A percentile compares a stretch with the other conserved stretches of the same genome.
Conservation (phyloP, 225 moss, liverwort and hornwort genomes). For the Antitrichia curtipendula region DNA sequence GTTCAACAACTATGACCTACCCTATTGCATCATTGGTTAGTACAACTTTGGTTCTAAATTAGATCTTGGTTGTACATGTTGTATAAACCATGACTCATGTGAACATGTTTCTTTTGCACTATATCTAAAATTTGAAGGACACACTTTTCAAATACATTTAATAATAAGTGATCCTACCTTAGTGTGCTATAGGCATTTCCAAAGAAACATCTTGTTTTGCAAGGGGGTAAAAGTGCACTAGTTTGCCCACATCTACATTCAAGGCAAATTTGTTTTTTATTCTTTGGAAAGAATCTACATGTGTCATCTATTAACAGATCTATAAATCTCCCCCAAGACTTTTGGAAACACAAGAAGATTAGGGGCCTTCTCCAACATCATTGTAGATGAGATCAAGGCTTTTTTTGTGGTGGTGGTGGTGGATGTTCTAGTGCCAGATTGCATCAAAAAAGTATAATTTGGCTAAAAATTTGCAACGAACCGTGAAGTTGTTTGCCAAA, state of each 20-base stretch:
- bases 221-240: fast-evolving
- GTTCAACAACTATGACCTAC: fast-evolving
- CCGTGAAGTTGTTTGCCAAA: too few species aligned
- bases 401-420: too few species aligned
- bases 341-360: background rate
- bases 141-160: fast-evolving
- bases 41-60: background rate
- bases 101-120: too few species aligned
- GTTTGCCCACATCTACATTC: fast-evolving
- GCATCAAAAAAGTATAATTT: too few species aligned
- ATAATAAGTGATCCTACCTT: background rate
- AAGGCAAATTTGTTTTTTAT: background rate
- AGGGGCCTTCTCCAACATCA: background rate
- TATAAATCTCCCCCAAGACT: background rate
- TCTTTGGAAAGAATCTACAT: background rate
- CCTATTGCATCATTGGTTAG: background rate
- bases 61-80: background rate
- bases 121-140: too few species aligned
- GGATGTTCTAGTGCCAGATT: too few species aligned
- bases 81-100: background rate
- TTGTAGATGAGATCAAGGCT: too few species aligned
- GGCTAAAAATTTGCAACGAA: too few species aligned
- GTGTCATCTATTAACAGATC: background rate
- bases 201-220: background rate
- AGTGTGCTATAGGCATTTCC: fast-evolving